Evolutionary conservation across 164 flowering plant genomes (phyloP).

Genomic region (Umbellularia californica): DNA sequence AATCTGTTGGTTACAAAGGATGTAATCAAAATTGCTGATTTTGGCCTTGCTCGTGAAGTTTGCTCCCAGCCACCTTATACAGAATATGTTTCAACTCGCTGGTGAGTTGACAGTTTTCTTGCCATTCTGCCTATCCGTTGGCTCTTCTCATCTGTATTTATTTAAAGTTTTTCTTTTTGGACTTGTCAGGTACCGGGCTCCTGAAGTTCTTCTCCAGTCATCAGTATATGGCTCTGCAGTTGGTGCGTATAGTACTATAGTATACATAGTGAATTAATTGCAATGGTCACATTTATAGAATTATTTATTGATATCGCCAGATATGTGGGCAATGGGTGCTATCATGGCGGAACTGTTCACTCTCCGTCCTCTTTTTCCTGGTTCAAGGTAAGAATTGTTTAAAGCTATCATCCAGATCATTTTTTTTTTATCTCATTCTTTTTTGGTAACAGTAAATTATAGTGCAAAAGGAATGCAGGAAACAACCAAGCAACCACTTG

Average conservation of each 20-base stretch:
- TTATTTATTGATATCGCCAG: slow-evolving; percentile 26
- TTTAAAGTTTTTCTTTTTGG: neutral
- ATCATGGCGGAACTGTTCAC: slow-evolving; percentile 91
- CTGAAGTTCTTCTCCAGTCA: slow-evolving; percentile 92
- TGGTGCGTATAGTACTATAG: slow-evolving; percentile 48
- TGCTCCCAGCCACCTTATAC: slow-evolving; percentile 80
- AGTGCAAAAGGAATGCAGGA: too few relatives aligned
- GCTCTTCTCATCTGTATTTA: neutral
- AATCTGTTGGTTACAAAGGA: slow-evolving; percentile 76
- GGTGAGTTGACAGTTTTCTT: slow-evolving; percentile 33
- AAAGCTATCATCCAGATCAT: neutral
- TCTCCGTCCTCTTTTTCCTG: slow-evolving; percentile 90
- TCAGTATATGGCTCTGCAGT: slow-evolving; percentile 71
- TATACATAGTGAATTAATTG: neutral
- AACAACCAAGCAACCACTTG: too few relatives aligned
- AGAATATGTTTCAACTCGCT: slow-evolving; percentile 79
- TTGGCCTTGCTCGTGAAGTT: slow-evolving; percentile 95
- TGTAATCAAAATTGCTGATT: slow-evolving; percentile 82
- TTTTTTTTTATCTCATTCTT: neutral
- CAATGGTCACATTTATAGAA: neutral
- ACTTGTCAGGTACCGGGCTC: slow-evolving; percentile 85
- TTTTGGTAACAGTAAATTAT: too few relatives aligned
- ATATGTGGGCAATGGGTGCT: slow-evolving; percentile 99
- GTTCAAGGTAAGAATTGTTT: slow-evolving; percentile 48
- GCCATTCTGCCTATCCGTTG: neutral